Percentiles rank a stretch among this genome's conserved stretches.
phyloP scores from a whole-genome alignment of 1,139 yeast species.

The Zygosaccharomyces pseudobailii region DNA sequence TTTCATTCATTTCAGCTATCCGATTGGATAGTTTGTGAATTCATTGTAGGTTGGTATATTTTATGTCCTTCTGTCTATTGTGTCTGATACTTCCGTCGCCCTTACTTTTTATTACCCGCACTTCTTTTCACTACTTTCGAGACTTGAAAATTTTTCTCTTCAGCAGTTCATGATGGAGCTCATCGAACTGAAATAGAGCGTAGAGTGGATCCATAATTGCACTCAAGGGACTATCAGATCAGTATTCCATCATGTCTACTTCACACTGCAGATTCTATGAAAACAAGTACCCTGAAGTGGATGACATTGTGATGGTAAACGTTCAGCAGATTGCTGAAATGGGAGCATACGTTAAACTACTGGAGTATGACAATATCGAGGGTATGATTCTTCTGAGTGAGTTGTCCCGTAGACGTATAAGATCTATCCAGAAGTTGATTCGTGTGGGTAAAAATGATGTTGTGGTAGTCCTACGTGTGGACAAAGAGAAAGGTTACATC shows the following conservation, averaged over 20 bases:
- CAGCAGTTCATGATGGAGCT: not conserved
- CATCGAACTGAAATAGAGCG: not conserved
- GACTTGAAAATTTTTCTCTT: not conserved
- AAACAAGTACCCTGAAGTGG: constrained; percentile 97
- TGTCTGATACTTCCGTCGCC: not conserved
- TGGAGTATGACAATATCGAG: constrained; percentile 96
- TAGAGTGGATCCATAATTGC: not conserved
- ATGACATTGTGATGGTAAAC: constrained; percentile 97
- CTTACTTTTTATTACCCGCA: not conserved
- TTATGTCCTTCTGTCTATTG: no score
- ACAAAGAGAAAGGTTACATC: constrained; percentile 96
- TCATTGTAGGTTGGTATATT: no score
- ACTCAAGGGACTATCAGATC: not conserved
- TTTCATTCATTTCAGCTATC: no score
- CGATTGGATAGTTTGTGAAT: no score
- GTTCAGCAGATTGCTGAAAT: constrained; percentile 97
- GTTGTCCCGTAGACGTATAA: constrained; percentile 95
- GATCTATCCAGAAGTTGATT: constrained; percentile 94
- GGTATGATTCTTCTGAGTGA: constrained; percentile 97
- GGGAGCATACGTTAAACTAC: constrained; percentile 94
- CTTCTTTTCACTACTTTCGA: not conserved
- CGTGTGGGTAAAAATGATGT: constrained; percentile 99
- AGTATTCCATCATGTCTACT: constrained; percentile 55
- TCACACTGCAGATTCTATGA: constrained; percentile 95
- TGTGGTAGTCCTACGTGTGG: constrained; percentile 97